Percentiles rank a stretch among this genome's conserved stretches.
These are phyloP conservation scores for Colletotrichum navitas DNA, from an alignment of 2,329 filamentous ascomycete species.

Conservation along the genomic window DNA sequence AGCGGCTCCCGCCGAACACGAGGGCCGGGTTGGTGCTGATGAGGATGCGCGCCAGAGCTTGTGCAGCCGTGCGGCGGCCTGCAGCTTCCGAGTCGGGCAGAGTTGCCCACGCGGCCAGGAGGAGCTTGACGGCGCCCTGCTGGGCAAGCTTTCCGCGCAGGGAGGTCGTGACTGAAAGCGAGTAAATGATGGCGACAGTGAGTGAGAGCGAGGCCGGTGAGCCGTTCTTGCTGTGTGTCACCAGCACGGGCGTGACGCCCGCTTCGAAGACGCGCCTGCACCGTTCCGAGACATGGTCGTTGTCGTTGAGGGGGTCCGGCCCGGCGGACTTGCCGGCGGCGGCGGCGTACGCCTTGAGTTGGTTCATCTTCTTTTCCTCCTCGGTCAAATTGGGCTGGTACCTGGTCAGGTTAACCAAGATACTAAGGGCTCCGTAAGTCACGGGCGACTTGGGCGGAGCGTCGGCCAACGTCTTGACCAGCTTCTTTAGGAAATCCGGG, in stretches of 20 bases:
- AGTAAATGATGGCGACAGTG: constrained; percentile 80
- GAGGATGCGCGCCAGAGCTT: constrained; percentile 85
- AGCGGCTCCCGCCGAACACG: constrained; percentile 83
- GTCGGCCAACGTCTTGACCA: constrained; percentile 73
- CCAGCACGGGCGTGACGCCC: constrained; percentile 81
- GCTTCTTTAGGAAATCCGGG: constrained; percentile 73
- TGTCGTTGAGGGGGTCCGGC: constrained; percentile 78
- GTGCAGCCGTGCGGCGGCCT: constrained; percentile 74
- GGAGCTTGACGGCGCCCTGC: constrained; percentile 90
- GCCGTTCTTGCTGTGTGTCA: constrained; percentile 79
- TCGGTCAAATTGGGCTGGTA: constrained; percentile 85
- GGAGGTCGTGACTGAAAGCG: constrained; percentile 79
- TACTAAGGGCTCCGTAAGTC: constrained; percentile 87
- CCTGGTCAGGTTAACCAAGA: constrained; percentile 85
- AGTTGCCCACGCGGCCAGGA: constrained; percentile 78
- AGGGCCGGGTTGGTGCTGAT: constrained; percentile 88
- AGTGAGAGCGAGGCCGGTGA: constrained; percentile 79
- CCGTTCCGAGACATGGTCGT: constrained; percentile 79
- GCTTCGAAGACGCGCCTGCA: constrained; percentile 85
- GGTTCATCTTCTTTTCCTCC: constrained; percentile 90
- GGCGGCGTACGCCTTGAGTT: constrained; percentile 95
- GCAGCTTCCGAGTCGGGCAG: constrained; percentile 65
- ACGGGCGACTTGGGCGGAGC: constrained; percentile 75
- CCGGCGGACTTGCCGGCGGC: constrained; percentile 76
- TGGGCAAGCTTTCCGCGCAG: constrained; percentile 86